Conservation (phyloP, 495 filamentous ascomycete species). For the Talaromyces liani region DNA sequence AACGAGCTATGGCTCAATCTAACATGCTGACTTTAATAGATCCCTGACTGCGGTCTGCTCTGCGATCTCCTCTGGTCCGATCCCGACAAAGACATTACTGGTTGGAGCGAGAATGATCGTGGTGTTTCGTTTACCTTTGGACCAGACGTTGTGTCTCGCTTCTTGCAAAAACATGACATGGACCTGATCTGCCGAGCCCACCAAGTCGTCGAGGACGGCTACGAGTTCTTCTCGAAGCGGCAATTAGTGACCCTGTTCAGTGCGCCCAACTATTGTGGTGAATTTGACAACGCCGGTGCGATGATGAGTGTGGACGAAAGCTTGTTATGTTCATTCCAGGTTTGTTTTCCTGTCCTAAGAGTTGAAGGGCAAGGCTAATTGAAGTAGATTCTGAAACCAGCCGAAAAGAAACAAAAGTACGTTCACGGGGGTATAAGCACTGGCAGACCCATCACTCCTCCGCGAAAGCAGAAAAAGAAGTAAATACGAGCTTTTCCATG, state of each 20-base stretch:
- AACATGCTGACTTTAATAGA: constrained; percentile 59
- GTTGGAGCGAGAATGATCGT: constrained; percentile 98
- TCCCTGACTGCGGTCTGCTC: constrained; percentile 94
- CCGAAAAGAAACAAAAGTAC: constrained; percentile 99
- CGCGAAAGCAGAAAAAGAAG: constrained; percentile 79
- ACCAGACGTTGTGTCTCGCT: constrained; percentile 96
- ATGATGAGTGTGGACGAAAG: constrained; percentile 99
- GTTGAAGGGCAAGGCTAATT: neutral
- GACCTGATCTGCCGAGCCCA: constrained; percentile 98
- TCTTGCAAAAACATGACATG: constrained; percentile 99
- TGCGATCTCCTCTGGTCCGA: constrained; percentile 99
- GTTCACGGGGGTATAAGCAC: constrained; percentile 84
- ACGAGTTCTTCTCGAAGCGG: constrained; percentile 99
- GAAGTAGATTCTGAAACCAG: constrained; percentile 89
- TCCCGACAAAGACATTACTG: constrained; percentile 99
- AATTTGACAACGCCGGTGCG: constrained; percentile 98
- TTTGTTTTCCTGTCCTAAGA: constrained; percentile 26
- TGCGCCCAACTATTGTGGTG: constrained; percentile 97
- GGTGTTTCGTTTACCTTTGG: constrained; percentile 99
- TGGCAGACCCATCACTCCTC: constrained; percentile 81
- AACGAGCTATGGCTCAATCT: constrained; percentile 30
- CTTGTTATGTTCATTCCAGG: constrained; percentile 98
- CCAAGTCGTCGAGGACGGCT: constrained; percentile 98
- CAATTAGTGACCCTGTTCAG: constrained; percentile 97
- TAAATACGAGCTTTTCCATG: constrained; percentile 74